These are phyloP conservation scores for Cystobasidium sp. DNA, from an alignment of 1,284 basidiomycete genomes.

Conservation along the genomic window DNA sequence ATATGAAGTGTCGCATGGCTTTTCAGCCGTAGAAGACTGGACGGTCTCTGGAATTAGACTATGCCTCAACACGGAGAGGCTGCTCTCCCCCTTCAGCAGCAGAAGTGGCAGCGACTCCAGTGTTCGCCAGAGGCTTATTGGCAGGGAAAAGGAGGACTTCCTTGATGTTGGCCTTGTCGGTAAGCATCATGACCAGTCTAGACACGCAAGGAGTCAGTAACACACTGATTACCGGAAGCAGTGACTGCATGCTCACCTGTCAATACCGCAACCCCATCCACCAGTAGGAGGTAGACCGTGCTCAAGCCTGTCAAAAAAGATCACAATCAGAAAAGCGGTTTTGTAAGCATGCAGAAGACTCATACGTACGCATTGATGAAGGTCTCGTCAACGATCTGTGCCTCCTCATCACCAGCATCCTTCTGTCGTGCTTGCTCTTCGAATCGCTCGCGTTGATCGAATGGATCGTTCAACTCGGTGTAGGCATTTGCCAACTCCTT, in stretches of 20 bases:
- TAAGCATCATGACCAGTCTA: conserved; percentile 91
- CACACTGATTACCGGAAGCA: neutral
- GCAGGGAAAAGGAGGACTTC: conserved; percentile 57
- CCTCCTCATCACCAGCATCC: conserved; percentile 96
- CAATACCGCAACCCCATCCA: conserved; percentile 80
- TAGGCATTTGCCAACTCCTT: conserved; percentile 64
- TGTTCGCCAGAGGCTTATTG: conserved; percentile 50
- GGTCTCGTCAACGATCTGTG: conserved; percentile 93
- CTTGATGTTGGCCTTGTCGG: conserved; percentile 75
- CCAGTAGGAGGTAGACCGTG: conserved; percentile 97
- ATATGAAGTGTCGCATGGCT: no score
- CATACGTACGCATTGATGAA: conserved; percentile 83
- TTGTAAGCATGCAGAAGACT: neutral
- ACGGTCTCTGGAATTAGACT: no score
- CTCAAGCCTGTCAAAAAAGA: conserved; percentile 65
- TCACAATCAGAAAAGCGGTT: conserved; percentile 1
- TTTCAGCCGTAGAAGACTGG: no score
- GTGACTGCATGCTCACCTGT: conserved; percentile 59
- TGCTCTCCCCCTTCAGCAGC: conserved; percentile 23
- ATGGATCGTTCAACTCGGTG: conserved; percentile 97
- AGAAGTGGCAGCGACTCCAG: conserved; percentile 28
- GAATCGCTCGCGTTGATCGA: conserved; percentile 93
- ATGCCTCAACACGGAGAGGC: conserved; percentile 28
- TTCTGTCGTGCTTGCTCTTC: conserved; percentile 91
- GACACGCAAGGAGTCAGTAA: neutral